Percentiles rank a stretch among this genome's conserved stretches.
These are phyloP conservation scores for Luzula sylvatica DNA, from an alignment of 176 grass and related monocot species.

Conservation along the genomic window DNA sequence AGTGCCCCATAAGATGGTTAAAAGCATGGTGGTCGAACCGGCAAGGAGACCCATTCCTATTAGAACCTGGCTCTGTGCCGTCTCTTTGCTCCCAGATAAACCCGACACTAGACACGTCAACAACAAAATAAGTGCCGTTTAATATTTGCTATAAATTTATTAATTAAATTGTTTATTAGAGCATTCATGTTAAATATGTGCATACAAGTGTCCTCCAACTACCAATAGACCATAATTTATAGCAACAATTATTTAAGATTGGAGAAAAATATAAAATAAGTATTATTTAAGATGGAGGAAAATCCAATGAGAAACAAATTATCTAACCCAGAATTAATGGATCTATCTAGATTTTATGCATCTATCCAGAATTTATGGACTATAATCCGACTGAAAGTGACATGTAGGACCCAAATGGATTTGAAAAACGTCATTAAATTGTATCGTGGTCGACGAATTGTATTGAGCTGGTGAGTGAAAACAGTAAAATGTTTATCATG, in stretches of 20 bases:
- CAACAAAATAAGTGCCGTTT: neutral
- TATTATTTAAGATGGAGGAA: too few relatives aligned
- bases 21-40: constrained; percentile 75
- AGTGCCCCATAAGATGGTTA: constrained; percentile 85
- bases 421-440: too few relatives aligned
- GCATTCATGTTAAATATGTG: neutral
- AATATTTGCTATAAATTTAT: neutral
- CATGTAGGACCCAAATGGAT: too few relatives aligned
- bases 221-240: neutral
- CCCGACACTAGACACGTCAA: constrained; percentile 54
- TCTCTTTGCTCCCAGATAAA: constrained; percentile 74
- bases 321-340: too few relatives aligned
- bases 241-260: neutral
- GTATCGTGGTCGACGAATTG: too few relatives aligned
- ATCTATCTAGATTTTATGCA: too few relatives aligned
- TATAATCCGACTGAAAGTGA: too few relatives aligned
- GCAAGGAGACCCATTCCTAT: constrained; percentile 94
- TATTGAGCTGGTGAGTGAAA: too few relatives aligned
- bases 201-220: too few relatives aligned
- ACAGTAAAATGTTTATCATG: too few relatives aligned
- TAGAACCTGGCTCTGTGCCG: constrained; percentile 86
- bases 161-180: neutral
- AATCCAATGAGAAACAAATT: too few relatives aligned
- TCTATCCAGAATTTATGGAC: too few relatives aligned
- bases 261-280: neutral